Base-by-base conservation (phyloP, 2,329 filamentous ascomycete genomes). In the Sphaerulina musiva region DNA sequence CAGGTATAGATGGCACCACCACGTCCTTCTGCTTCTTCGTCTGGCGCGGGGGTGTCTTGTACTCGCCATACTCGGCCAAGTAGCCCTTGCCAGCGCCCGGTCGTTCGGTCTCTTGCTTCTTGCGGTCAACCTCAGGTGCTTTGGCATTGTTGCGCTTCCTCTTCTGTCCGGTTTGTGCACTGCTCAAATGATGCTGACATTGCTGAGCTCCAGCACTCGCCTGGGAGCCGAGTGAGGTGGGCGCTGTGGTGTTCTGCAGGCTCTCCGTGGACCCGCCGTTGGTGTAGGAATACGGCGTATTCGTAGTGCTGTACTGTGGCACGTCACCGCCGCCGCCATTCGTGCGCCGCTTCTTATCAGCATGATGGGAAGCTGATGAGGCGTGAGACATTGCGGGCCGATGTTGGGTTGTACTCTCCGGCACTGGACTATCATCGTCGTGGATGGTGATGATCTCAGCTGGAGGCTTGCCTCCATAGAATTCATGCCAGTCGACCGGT, bases 41-140 rank as follows among this genome's bases (percentile, higher is more conserved):
- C 3, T 92, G 92, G 60, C 89, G 86, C 0, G 89, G 84, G 6
- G 92, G 93, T 42, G 93, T 91, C 48, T 89, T 81, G 69, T 97
- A 97, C 60, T 82, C 86, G 60, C 83, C 67, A 55, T 69, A 69
- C 47, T 69, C 65, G 20, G 66, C 66, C 17, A 69, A 56, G 53
- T 69, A 69, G 14, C 67, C 60, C 57, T 56, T 54, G 20, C 43
- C 63, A 55, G 50, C 54, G 6, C 67, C 65, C n/a, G 59, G 50
- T 20, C 59, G 59, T 51, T 64, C 62, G 12, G 48, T 57, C 51
- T 68, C 66, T 44, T 65, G 60, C 59, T 66, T 68, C 60, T 66
- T 68, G 10, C 59, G 60, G 38, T 66, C 64, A 11, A 55, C 52
- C 39, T 68, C 66, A 14, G 65, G 56, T 7, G 59, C 61, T 45